phyloP scores from a whole-genome alignment of 1,139 yeast genomes.

The Scheffersomyces illinoinensis region DNA sequence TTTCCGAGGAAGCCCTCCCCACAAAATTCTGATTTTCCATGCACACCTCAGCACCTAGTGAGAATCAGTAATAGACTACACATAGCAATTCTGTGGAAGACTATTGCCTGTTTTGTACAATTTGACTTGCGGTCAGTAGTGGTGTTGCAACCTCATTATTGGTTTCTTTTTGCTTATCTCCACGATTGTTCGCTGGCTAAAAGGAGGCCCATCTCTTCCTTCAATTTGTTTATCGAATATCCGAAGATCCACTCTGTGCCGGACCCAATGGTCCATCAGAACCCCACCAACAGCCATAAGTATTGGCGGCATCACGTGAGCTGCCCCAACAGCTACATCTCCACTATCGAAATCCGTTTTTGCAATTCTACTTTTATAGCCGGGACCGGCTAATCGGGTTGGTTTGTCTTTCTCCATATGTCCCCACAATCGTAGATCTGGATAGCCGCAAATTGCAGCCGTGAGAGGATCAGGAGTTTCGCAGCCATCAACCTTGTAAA shows the following conservation, averaged over 20 bases:
- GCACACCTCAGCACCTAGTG: neutral
- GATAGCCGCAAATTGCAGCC: neutral
- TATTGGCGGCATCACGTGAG: neutral
- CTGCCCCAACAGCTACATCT: neutral
- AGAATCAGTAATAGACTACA: neutral
- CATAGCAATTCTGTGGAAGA: neutral
- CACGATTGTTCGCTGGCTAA: neutral
- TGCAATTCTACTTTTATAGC: neutral
- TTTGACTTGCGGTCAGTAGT: neutral
- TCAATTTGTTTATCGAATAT: too few species aligned
- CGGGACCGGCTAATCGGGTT: neutral
- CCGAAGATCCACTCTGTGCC: neutral
- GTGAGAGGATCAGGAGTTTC: neutral
- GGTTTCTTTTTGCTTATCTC: neutral
- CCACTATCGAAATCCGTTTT: neutral
- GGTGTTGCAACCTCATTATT: neutral
- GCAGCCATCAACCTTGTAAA: neutral
- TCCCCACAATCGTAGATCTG: neutral
- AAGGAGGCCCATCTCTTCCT: neutral
- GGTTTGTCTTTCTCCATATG: neutral
- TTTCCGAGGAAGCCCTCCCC: conserved; percentile 1
- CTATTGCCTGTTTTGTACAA: neutral
- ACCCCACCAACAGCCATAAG: neutral
- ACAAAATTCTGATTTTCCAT: neutral
- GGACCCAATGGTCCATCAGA: neutral